A percentile compares a stretch with the other conserved stretches of the same genome.
Conservation (phyloP, 1,139 yeast genomes). For the Blastobotrys malaysiensis region DNA sequence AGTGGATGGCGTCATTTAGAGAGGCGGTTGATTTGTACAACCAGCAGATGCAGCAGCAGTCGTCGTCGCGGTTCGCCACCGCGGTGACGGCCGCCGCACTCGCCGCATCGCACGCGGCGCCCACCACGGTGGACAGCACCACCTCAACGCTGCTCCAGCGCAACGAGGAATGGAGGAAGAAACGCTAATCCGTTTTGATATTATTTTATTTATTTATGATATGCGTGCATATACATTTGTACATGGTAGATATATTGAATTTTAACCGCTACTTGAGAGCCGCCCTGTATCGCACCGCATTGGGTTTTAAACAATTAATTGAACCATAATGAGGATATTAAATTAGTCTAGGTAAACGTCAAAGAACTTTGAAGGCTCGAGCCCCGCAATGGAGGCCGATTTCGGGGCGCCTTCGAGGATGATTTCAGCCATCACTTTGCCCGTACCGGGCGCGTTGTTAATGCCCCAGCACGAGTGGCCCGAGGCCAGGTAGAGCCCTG, state of each 20-base stretch:
- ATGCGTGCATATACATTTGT: neutral
- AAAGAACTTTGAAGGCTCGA: neutral
- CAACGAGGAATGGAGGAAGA: constrained; percentile 20
- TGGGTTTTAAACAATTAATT: too few relatives aligned
- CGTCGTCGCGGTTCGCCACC: constrained; percentile 26
- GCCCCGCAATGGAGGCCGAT: neutral
- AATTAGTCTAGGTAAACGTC: neutral
- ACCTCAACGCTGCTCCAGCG: constrained; percentile 22
- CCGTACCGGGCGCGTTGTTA: constrained; percentile 96
- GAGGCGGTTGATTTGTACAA: constrained; percentile 26
- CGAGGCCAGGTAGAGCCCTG: constrained; percentile 70
- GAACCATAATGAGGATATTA: neutral
- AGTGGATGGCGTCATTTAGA: constrained; percentile 33
- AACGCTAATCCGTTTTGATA: constrained; percentile 2
- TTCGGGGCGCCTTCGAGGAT: constrained; percentile 66
- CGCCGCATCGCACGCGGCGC: constrained; percentile 15
- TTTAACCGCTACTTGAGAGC: too few relatives aligned
- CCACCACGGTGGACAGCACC: constrained; percentile 15
- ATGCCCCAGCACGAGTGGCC: constrained; percentile 99
- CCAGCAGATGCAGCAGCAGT: constrained; percentile 24
- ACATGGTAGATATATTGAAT: neutral
- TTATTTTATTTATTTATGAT: neutral
- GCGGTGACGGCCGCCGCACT: constrained; percentile 37
- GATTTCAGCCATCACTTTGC: constrained; percentile 83
- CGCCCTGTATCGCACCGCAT: too few relatives aligned